Conservation (phyloP, 1,284 basidiomycete species). For the Cryptococcus wingfieldii region DNA sequence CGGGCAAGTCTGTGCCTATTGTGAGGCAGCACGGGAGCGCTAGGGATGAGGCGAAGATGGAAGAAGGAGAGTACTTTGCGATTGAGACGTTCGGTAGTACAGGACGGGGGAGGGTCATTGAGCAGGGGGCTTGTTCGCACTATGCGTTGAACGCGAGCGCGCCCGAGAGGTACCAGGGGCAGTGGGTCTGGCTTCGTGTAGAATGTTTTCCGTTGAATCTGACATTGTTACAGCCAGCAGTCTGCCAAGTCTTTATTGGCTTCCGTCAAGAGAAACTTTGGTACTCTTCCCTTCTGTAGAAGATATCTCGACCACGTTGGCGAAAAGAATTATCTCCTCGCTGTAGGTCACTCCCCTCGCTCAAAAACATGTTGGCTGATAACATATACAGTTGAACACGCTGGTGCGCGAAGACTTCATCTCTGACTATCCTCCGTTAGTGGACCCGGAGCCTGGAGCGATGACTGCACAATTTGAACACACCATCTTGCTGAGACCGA, state of each 20-base stretch:
- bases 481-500: conserved; percentile 84
- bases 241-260: conserved; percentile 81
- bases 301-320: conserved; percentile 88
- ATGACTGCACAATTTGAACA: conserved; percentile 98
- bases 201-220: not conserved
- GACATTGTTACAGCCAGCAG: conserved; percentile 58
- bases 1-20: conserved; percentile 75
- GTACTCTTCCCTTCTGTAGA: conserved; percentile 91
- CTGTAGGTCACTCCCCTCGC: conserved; percentile 55
- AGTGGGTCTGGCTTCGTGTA: conserved; percentile 14
- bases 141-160: conserved; percentile 58
- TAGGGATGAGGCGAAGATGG: conserved; percentile 87
- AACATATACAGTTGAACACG: conserved; percentile 68
- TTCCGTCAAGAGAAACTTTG: conserved; percentile 89
- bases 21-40: conserved; percentile 66
- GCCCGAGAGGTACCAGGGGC: conserved; percentile 37
- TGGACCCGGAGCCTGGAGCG: conserved; percentile 61
- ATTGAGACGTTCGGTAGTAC: conserved; percentile 99
- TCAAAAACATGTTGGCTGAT: not conserved
- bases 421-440: conserved; percentile 89
- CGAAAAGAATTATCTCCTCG: conserved; percentile 92
- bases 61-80: conserved; percentile 98
- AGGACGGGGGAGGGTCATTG: conserved; percentile 87
- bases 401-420: conserved; percentile 86
- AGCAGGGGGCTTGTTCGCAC: conserved; percentile 90